These are phyloP conservation scores for Mycena leptocephala DNA, from an alignment of 768 basidiomycete species.

Conservation along the genomic window DNA sequence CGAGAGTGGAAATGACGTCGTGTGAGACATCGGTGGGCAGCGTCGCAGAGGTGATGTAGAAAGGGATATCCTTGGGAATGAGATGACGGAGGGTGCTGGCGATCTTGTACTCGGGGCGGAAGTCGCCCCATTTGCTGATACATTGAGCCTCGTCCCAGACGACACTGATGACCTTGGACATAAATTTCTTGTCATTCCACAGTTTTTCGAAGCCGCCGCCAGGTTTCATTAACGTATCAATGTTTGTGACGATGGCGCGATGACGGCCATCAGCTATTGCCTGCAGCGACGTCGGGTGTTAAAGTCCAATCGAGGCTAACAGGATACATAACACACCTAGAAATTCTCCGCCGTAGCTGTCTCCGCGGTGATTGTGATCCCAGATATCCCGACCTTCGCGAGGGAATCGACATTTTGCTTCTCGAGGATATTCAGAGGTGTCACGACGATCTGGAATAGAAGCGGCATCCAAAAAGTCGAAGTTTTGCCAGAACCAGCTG, in stretches of 20 bases:
- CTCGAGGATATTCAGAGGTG: slow-evolving; percentile 1
- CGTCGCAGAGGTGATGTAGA: slow-evolving; percentile 11
- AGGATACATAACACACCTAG: too few species aligned
- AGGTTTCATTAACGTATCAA: not conserved
- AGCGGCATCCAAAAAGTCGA: too few species aligned
- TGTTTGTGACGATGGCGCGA: not conserved
- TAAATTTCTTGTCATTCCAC: not conserved
- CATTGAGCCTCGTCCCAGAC: slow-evolving; percentile 12
- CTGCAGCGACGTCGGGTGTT: too few species aligned
- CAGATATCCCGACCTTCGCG: slow-evolving; percentile 1
- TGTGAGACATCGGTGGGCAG: too few species aligned
- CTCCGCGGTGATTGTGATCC: not conserved
- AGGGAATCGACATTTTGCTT: slow-evolving; percentile 13
- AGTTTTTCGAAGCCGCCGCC: not conserved
- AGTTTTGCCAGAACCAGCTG: not conserved
- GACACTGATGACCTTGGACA: not conserved
- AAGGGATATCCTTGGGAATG: not conserved
- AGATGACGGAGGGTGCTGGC: not conserved
- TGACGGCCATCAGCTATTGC: too few species aligned
- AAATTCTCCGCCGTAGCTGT: too few species aligned
- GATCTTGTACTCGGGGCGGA: slow-evolving; percentile 7
- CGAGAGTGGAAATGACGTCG: too few species aligned
- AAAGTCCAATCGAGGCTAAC: too few species aligned
- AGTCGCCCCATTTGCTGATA: not conserved
- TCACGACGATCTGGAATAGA: slow-evolving; percentile 10